A percentile compares a stretch with the other conserved stretches of the same genome.
Conservation (phyloP, 176 grass and related monocot species). For the Ensete glaucum region DNA sequence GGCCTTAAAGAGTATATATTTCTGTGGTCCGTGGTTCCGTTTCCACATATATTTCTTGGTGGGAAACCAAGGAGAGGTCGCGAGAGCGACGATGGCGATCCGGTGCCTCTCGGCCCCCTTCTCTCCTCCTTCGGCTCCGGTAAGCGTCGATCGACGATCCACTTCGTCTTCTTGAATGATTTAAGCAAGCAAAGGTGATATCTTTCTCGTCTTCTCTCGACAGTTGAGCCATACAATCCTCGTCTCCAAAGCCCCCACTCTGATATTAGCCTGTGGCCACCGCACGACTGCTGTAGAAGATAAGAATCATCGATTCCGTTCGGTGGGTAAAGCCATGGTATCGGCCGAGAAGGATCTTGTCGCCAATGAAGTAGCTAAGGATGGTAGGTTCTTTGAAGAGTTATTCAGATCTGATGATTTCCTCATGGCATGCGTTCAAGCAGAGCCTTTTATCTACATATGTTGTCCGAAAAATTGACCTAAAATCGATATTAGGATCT, state of each 20-base stretch:
- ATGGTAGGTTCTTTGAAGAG: background rate
- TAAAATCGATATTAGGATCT: background rate
- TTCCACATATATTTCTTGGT: slow-evolving; percentile 9
- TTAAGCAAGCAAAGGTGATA: background rate
- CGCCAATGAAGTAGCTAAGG: background rate
- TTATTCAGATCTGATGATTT: background rate
- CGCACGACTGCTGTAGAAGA: background rate
- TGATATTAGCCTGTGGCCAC: background rate
- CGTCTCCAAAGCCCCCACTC: background rate
- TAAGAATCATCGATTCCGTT: background rate
- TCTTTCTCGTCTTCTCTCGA: background rate
- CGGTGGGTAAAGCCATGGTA: slow-evolving; percentile 3
- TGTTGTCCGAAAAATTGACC: background rate
- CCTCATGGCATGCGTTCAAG: background rate
- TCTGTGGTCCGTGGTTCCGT: background rate
- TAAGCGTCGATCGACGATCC: background rate
- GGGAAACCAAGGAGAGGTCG: background rate
- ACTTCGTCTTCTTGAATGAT: background rate
- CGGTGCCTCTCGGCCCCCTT: background rate
- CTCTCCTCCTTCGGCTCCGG: background rate
- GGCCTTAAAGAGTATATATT: background rate
- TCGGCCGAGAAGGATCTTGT: slow-evolving; percentile 1
- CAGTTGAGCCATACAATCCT: background rate
- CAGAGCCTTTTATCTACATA: background rate
- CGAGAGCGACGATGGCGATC: background rate